A percentile compares a stretch with the other conserved stretches of the same genome.
phyloP scores from a whole-genome alignment of 2,329 filamentous ascomycete genomes.

The Cercospora sp. region DNA sequence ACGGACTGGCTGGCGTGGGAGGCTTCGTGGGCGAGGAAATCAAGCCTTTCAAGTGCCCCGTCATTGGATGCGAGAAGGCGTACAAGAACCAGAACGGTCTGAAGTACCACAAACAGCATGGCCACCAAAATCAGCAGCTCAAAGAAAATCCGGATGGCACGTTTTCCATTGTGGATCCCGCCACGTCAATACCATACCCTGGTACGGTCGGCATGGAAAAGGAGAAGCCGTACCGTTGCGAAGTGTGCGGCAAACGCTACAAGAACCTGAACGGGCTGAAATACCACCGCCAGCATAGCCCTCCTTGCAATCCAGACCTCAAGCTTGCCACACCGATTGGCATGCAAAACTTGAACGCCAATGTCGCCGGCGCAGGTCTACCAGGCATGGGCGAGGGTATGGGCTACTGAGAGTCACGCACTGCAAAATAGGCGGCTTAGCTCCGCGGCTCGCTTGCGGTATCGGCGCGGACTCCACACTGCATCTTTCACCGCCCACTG shows the following conservation, averaged over 20 bases:
- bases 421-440: conserved; percentile 5
- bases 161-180: conserved; percentile 96
- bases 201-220: conserved; percentile 99
- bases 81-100: conserved; percentile 99
- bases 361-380: conserved; percentile 55
- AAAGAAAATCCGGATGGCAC: conserved; percentile 97
- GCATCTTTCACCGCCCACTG: conserved; percentile 21
- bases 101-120: conserved; percentile 86
- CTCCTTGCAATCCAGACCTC: conserved; percentile 84
- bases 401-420: conserved; percentile 29
- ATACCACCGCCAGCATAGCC: conserved; percentile 75
- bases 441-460: conserved; percentile 23
- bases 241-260: conserved; percentile 95
- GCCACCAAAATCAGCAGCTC: conserved; percentile 93
- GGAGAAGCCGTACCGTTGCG: conserved; percentile 97
- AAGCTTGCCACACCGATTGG: conserved; percentile 50
- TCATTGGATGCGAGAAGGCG: conserved; percentile 97
- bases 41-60: conserved; percentile 96
- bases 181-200: conserved; percentile 90
- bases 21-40: conserved; percentile 75
- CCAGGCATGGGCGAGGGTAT: conserved; percentile 48
- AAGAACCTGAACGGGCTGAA: conserved; percentile 99
- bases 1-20: conserved; percentile 50
- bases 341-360: conserved; percentile 48
- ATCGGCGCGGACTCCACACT: conserved; percentile 3